A percentile compares a stretch with the other conserved stretches of the same genome.
Conservation (phyloP, 2,329 filamentous ascomycete species). For the Hypoxylon rubiginosum region DNA sequence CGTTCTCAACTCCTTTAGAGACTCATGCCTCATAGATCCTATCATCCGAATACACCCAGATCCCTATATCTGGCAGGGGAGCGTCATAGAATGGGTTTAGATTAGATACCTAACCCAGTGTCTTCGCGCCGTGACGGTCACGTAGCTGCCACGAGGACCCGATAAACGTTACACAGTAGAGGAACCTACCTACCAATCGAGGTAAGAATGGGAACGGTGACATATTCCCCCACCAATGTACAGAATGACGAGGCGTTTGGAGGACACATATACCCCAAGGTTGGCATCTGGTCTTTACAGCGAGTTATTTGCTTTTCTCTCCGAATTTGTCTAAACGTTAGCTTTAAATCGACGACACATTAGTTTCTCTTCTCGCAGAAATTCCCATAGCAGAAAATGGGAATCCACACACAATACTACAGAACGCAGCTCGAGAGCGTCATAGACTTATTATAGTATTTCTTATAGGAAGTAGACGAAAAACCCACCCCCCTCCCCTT, state of each 20-base stretch:
- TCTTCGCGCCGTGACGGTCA: not conserved
- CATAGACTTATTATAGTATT: not conserved
- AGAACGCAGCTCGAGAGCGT: not conserved
- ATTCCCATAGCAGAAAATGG: not conserved
- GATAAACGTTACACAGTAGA: not conserved
- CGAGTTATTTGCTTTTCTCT: not conserved
- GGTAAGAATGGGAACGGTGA: conserved; percentile 1
- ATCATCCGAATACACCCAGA: conserved; percentile 48
- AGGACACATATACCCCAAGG: conserved; percentile 38
- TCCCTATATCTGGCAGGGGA: conserved; percentile 49
- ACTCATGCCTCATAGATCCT: conserved; percentile 45
- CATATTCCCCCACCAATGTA: conserved; percentile 11
- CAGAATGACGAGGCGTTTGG: conserved; percentile 28
- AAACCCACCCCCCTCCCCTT: not conserved
- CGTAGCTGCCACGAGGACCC: not conserved
- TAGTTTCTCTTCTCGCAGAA: not conserved
- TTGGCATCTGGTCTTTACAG: conserved; percentile 19
- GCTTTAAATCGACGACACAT: not conserved
- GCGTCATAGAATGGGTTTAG: conserved; percentile 47
- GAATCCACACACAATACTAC: not conserved
- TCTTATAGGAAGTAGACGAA: not conserved
- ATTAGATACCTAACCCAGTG: not conserved
- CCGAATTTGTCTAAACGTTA: not conserved
- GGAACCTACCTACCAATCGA: not conserved
- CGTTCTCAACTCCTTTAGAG: not conserved